Evolutionary conservation across 805 yeast species (phyloP), one percentile per base, ranked within the genome.

Genomic region (Tetrapisispora fleetii): DNA sequence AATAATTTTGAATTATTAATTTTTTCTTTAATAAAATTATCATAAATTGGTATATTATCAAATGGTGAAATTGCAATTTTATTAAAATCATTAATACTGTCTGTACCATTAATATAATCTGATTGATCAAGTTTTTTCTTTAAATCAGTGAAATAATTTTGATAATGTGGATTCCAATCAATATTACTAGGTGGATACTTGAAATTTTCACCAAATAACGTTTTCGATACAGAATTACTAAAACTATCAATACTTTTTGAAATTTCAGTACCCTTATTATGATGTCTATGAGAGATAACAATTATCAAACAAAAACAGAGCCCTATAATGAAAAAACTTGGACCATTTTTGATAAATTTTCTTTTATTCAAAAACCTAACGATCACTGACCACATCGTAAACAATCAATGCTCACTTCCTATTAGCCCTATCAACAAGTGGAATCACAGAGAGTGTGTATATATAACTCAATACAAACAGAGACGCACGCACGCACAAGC

Each of bases 11-110:
- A 19, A 21, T 9, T 24, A 35, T 35, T 39, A 9, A 35, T 33
- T 43, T 43, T 43, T 4, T 30, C 13, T 7, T 36, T 37, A 24
- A 51, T 47, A 14, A 42, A 46, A 1, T 17, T 30, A 38, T 55
- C 52, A 48, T 49, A 53, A 7, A 35, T 43, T 11, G 55, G 54
- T 19, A 55, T 42, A n/a, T 46, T 36, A 28, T 55, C 56, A 9
- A 55, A 44, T 14, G 58, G 58, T 22, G 58, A 48, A 2, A 54
- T 47, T 22, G 53, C 51, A 14, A 16, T 22, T 2, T 33, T 5
- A 35, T 43, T 43, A 16, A 18, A 41, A 2, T 41, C 14, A 41
- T 41, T 41, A 14, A 41, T 41, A 41, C 18, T 30, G 18, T 19
- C 37, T 30, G 44, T n/a, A 18, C 4, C 6, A 19, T 41, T 37